Base-by-base conservation (phyloP, 805 yeast species). In the Tetrapisispora arboricola region DNA sequence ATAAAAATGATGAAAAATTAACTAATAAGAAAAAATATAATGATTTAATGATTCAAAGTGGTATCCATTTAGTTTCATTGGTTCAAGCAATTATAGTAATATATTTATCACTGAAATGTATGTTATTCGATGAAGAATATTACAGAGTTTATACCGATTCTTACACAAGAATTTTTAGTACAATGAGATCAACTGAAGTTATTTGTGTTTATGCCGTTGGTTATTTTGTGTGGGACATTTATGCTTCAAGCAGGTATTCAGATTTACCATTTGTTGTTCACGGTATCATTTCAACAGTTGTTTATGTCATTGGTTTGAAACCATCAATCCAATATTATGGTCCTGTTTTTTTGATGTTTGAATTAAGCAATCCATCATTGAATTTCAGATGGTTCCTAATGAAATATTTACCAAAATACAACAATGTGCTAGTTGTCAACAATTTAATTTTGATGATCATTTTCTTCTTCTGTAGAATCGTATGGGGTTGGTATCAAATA, bases 321-420 rank as follows among this genome's bases (percentile, higher is more conserved):
- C 94, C 94, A 12, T 85, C 76, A 61, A 72, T 84, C 54, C 74
- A 78, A 64, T 85, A 87, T 47, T 78, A 77, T 67, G 75, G 83
- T 16, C 88, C 94, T 3, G 75, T 77, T 9, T 87, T 87, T 57
- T 68, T 88, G 52, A 60, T 83, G 49, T 87, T 83, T 62, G 96
- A 87, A 65, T 69, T 81, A 42, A 80, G 92, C 31, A 84, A 95
- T 13, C 95, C 96, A 12, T 86, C 86, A 60, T 84, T 87, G 46
- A 88, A 87, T 61, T 57, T 84, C 50, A 79, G 90, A 63, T 87
- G 95, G 95, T 85, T 82, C 60, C 78, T 84, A 16, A 46, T 50
- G 35, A 55, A 60, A 38, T 60, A 49, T 34, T 41, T 49, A 24
- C 55, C 55, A 19, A 36, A 34, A 12, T 43, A 47, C n/a, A 50